Evolutionary conservation across 208 protist genomes (phyloP).

Genomic region (Leishmania tarentolae): DNA sequence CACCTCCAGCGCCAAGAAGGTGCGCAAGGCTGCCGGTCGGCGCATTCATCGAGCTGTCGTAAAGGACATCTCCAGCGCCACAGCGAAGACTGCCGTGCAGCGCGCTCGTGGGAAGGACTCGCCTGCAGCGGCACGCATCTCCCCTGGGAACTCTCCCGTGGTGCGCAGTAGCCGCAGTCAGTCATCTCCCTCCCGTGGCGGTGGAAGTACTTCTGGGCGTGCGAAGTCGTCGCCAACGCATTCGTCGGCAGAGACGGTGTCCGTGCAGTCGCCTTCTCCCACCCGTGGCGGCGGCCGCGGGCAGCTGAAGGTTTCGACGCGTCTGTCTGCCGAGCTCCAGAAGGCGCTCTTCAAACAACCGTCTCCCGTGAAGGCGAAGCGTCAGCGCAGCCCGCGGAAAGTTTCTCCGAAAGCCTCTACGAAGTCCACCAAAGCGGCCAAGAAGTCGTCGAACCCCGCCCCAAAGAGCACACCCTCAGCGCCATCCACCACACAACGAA

Average conservation of each 20-base stretch:
- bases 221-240: not conserved
- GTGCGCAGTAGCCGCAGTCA: not conserved
- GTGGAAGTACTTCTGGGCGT: not conserved
- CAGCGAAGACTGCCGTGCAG: not conserved
- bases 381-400: not conserved
- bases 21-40: constrained; percentile 12
- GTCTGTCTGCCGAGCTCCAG: constrained; percentile 32
- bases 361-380: not conserved
- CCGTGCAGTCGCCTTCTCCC: not conserved
- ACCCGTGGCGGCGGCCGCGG: not conserved
- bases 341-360: constrained; percentile 28
- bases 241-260: not conserved
- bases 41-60: constrained; percentile 22
- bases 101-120: too few relatives aligned
- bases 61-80: constrained; percentile 17
- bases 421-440: not conserved
- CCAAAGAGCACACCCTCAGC: not conserved
- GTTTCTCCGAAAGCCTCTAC: not conserved
- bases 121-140: not conserved
- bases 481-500: not conserved
- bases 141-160: not conserved
- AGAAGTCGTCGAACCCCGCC: not conserved
- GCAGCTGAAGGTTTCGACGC: constrained; percentile 25
- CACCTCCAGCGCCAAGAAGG: constrained; percentile 33
- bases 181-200: not conserved